Conservation (phyloP, 768 basidiomycete species). For the Boletus reticulatus region DNA sequence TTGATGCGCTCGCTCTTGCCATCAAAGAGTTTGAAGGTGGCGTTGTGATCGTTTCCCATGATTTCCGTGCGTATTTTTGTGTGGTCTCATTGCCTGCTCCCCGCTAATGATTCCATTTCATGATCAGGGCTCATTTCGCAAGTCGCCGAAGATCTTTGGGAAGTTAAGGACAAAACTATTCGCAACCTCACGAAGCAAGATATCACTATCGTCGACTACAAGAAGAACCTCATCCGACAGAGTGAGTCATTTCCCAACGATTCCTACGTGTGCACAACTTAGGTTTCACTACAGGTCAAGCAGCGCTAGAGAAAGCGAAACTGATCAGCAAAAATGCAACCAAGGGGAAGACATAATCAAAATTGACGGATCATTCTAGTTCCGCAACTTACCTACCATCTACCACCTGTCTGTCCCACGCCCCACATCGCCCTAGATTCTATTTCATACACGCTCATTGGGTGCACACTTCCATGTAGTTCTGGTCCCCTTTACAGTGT, state of each 20-base stretch:
- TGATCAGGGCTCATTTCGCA: slow-evolving; percentile 85
- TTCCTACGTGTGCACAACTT: background rate
- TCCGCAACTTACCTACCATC: background rate
- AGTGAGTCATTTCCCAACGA: slow-evolving; percentile 45
- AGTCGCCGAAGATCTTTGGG: slow-evolving; percentile 99
- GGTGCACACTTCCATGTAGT: slow-evolving; percentile 16
- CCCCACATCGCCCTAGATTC: slow-evolving; percentile 12
- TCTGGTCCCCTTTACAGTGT: slow-evolving; percentile 8
- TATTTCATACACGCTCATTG: slow-evolving; percentile 11
- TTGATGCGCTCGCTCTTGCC: slow-evolving; percentile 91
- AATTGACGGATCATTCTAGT: background rate
- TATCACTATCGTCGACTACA: slow-evolving; percentile 92
- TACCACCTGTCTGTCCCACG: slow-evolving; percentile 6
- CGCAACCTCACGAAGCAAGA: slow-evolving; percentile 88
- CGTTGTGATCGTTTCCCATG: slow-evolving; percentile 99
- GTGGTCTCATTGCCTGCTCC: slow-evolving; percentile 1
- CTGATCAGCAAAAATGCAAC: slow-evolving; percentile 82
- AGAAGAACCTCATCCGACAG: slow-evolving; percentile 78
- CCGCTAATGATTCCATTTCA: slow-evolving; percentile 12
- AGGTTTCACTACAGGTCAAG: slow-evolving; percentile 51
- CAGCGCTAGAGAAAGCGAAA: slow-evolving; percentile 90
- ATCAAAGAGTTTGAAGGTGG: slow-evolving; percentile 98
- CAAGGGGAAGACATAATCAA: slow-evolving; percentile 61
- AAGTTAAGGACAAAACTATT: slow-evolving; percentile 93
- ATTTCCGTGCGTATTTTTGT: slow-evolving; percentile 75